Evolutionary conservation across 2,329 filamentous ascomycete genomes (phyloP).

Genomic region (Epichloe scottii): DNA sequence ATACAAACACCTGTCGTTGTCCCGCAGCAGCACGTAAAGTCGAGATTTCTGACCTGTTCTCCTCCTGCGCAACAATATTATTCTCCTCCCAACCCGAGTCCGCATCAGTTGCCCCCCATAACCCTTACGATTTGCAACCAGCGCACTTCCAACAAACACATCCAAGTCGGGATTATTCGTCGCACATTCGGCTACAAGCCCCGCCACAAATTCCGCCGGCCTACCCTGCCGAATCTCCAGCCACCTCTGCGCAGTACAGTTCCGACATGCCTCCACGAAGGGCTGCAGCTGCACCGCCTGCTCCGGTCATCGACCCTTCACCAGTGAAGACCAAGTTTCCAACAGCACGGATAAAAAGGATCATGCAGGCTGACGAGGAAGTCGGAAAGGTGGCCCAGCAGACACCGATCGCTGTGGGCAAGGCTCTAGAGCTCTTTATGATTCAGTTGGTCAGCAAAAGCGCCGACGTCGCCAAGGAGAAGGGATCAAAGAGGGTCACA

Average conservation of each 20-base stretch:
- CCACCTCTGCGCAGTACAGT: slow-evolving; percentile 5
- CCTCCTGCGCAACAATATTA: slow-evolving; percentile 11
- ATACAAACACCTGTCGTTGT: slow-evolving; percentile 16
- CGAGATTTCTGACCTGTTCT: slow-evolving; percentile 14
- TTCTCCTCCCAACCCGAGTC: slow-evolving; percentile 10
- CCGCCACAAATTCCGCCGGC: slow-evolving; percentile 1
- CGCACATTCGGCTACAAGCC: slow-evolving; percentile 2
- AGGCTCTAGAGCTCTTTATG: slow-evolving; percentile 97
- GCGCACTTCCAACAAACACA: slow-evolving; percentile 6
- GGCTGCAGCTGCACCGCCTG: slow-evolving; percentile 18
- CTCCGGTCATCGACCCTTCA: slow-evolving; percentile 42
- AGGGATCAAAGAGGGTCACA: slow-evolving; percentile 79
- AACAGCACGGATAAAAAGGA: slow-evolving; percentile 92
- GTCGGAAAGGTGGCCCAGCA: slow-evolving; percentile 98
- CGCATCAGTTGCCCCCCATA: slow-evolving; percentile 7
- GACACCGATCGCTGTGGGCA: slow-evolving; percentile 88
- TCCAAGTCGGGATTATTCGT: background rate
- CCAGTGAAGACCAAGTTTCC: slow-evolving; percentile 92
- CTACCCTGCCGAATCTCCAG: background rate
- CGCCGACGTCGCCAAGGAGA: slow-evolving; percentile 68
- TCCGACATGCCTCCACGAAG: slow-evolving; percentile 23
- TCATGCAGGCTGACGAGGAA: slow-evolving; percentile 98
- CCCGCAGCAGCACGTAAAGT: slow-evolving; percentile 14
- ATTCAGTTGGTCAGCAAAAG: slow-evolving; percentile 83
- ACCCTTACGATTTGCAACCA: slow-evolving; percentile 9